Evolutionary conservation across 352 stramenopile species (phyloP).

Genomic region (Pythium brassicae): DNA sequence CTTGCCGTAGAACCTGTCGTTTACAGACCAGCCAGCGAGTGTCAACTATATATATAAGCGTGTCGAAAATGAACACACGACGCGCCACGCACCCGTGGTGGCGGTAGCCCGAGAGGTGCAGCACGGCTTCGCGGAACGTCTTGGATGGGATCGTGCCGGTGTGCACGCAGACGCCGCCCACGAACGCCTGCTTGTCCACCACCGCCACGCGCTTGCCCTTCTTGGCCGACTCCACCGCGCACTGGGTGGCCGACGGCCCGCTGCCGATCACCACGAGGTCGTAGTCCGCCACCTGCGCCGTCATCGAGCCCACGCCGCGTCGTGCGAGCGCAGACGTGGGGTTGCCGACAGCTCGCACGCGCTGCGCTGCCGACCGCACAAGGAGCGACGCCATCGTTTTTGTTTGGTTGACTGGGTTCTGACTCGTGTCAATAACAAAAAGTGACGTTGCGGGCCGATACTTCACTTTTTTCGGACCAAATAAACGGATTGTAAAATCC

Average conservation of each 20-base stretch:
- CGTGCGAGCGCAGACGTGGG: background rate
- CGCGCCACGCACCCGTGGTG: constrained; percentile 78
- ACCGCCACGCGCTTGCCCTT: constrained; percentile 73
- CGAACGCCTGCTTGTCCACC: constrained; percentile 57
- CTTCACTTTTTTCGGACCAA: too few relatives aligned
- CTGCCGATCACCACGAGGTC: constrained; percentile 88
- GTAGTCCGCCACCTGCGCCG: constrained; percentile 50
- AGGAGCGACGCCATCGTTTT: too few relatives aligned
- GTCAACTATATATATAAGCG: too few relatives aligned
- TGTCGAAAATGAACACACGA: too few relatives aligned
- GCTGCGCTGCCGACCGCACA: too few relatives aligned
- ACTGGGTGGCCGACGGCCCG: constrained; percentile 81
- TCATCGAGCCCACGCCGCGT: constrained; percentile 14
- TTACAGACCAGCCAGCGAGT: background rate
- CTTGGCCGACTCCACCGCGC: constrained; percentile 83
- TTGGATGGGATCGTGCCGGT: constrained; percentile 86
- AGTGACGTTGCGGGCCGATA: too few relatives aligned
- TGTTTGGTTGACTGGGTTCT: too few relatives aligned
- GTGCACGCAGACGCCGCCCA: constrained; percentile 82
- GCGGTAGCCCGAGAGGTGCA: constrained; percentile 87
- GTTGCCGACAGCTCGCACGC: too few relatives aligned
- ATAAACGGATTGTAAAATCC: too few relatives aligned
- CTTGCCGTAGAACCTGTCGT: constrained; percentile 72
- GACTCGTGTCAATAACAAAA: too few relatives aligned
- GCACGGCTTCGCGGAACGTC: constrained; percentile 88